phyloP scores from a whole-genome alignment of 352 stramenopile genomes.

The Phytophthora pseudosyringae region DNA sequence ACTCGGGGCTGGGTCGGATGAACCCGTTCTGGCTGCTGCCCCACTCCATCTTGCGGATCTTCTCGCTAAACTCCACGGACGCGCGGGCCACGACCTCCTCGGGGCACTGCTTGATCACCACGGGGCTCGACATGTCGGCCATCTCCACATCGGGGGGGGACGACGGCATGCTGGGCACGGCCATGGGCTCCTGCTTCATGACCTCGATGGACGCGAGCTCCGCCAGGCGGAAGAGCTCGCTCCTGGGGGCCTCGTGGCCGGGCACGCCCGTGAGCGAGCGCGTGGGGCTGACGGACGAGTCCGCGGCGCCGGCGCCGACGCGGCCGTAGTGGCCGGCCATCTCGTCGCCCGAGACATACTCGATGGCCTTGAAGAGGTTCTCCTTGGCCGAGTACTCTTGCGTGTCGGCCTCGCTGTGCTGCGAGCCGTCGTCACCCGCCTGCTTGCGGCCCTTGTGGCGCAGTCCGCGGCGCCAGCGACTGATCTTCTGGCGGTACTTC shows the following conservation, averaged over 20 bases:
- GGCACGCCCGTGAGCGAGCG: constrained; percentile 43
- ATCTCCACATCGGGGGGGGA: constrained; percentile 48
- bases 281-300: constrained; percentile 34
- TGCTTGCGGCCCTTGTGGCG: constrained; percentile 86
- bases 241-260: constrained; percentile 39
- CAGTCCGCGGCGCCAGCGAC: constrained; percentile 75
- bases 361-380: constrained; percentile 68
- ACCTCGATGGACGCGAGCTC: constrained; percentile 80
- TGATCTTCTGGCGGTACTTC: constrained; percentile 89
- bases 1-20: constrained; percentile 48
- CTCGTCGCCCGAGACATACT: constrained; percentile 68
- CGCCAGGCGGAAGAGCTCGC: constrained; percentile 75
- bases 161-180: constrained; percentile 15
- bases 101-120: constrained; percentile 42
- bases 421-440: constrained; percentile 39
- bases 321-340: constrained; percentile 36
- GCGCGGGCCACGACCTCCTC: constrained; percentile 25
- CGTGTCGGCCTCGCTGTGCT: constrained; percentile 44
- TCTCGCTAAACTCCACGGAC: constrained; percentile 38
- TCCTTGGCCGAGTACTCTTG: constrained; percentile 61
- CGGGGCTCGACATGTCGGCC: constrained; percentile 47
- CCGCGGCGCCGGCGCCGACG: constrained; percentile 2
- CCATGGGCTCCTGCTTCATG: constrained; percentile 67
- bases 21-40: constrained; percentile 24
- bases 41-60: constrained; percentile 51